Base-by-base conservation (phyloP, 2,329 filamentous ascomycete genomes). In the Sporothrix dimorphospora region DNA sequence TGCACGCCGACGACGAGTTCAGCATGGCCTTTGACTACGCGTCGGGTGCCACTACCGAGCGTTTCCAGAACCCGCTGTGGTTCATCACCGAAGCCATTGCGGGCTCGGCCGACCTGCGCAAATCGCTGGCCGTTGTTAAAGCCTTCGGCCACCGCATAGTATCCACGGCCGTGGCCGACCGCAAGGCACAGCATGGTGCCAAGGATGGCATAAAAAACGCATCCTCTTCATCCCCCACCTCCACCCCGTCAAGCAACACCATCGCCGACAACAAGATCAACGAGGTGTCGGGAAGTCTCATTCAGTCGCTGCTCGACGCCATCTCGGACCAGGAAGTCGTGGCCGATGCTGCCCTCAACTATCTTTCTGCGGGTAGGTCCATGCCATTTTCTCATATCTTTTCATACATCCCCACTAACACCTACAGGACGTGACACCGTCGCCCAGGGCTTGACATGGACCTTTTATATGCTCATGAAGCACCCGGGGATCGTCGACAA, bases 61-160 rank as follows among this genome's bases (percentile, higher is more conserved):
- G 89, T 4, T 91, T 91, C 72, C 89, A 91, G 77, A 91, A 91
- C 74, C 89, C 89, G 0, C 80, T 91, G 0, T 91, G 88, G 87
- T 82, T 81, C 49, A 38, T 90, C 59, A 90, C 86, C 1, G 89
- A 91, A 76, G 72, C 84, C 0, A 71, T 90, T n/a, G 80, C 84
- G 3, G 84, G 87, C 1, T 74, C 76, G 16, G 80, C 78, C 34
- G 53, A 69, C n/a, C 82, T 91, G 67, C 84, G 86, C 71, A 79
- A 79, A 9, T 70, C 75, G n/a, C 57, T 77, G 14, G 74, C 75
- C 45, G 79, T 81, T 6, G 84, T 91, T 57, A 87, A 86, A 72
- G 80, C 80, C 0, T 90, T 89, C 75, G 89, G 89, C n/a, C 78
- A 80, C 1, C 80, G 80, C 24, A 90, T 91, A 57, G 88, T 91